phyloP scores from a whole-genome alignment of 2,329 filamentous ascomycete genomes.

The Penicillium sp. region DNA sequence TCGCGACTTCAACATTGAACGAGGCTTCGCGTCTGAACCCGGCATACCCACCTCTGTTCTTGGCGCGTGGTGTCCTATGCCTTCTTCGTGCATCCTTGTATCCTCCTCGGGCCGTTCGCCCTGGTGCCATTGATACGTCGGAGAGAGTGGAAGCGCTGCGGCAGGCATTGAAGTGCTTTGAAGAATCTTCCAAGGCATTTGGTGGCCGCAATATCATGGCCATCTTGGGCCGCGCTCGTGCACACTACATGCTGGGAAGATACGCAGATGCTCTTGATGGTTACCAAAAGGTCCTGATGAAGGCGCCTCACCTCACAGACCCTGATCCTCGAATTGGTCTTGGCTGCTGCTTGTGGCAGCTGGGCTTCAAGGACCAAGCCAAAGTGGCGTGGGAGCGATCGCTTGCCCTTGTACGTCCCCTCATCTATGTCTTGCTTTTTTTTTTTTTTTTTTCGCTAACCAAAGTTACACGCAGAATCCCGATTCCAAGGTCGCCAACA shows the following conservation, averaged over 20 bases:
- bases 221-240: constrained; percentile 80
- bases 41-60: constrained; percentile 81
- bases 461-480: constrained; percentile 49
- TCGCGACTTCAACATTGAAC: constrained; percentile 86
- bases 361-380: constrained; percentile 90
- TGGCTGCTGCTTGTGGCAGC: constrained; percentile 94
- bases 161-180: constrained; percentile 85
- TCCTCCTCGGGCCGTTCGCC: constrained; percentile 62
- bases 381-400: constrained; percentile 85
- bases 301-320: constrained; percentile 81
- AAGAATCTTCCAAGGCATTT: constrained; percentile 83
- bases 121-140: constrained; percentile 59
- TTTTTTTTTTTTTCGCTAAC: neutral
- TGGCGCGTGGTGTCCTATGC: constrained; percentile 84
- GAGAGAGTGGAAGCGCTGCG: constrained; percentile 76
- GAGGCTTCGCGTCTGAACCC: constrained; percentile 94
- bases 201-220: constrained; percentile 87
- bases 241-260: constrained; percentile 79
- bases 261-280: constrained; percentile 75
- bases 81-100: constrained; percentile 83
- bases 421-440: neutral
- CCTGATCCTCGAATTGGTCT: constrained; percentile 95
- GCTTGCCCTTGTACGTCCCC: constrained; percentile 62
- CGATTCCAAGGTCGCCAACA: constrained; percentile 83
- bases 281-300: constrained; percentile 82